phyloP scores from a whole-genome alignment of 2,329 filamentous ascomycete genomes.

The Diaporthe vaccinii region DNA sequence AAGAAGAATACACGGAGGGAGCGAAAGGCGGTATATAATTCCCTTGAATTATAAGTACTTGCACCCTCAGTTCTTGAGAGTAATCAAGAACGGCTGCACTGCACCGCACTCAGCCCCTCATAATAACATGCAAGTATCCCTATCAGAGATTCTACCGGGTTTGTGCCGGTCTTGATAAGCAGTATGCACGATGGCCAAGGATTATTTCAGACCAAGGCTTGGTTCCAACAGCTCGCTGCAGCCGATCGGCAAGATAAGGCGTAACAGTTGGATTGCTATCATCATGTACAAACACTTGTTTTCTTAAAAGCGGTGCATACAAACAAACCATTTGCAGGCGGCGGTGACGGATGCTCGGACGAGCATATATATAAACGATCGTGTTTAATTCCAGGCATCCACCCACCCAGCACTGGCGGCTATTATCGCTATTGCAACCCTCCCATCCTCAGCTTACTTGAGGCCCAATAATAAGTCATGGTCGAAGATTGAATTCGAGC shows the following conservation, averaged over 20 bases:
- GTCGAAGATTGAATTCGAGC: no score
- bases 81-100: not conserved
- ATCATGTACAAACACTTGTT: not conserved
- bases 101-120: not conserved
- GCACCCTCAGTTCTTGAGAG: not conserved
- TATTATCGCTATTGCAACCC: no score
- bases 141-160: not conserved
- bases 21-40: not conserved
- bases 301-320: not conserved
- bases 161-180: slow-evolving; percentile 4
- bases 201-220: not conserved
- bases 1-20: not conserved
- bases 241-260: slow-evolving; percentile 1
- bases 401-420: no score
- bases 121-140: not conserved
- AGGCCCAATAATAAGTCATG: no score
- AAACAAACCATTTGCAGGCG: no score
- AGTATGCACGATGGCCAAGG: not conserved
- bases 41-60: not conserved
- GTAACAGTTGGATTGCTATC: not conserved
- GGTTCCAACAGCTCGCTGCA: not conserved
- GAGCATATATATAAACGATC: no score
- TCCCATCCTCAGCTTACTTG: no score
- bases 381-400: no score
- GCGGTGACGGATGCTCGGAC: no score